phyloP scores from a whole-genome alignment of 139 green algal species.

The Tetraselmis striata region DNA sequence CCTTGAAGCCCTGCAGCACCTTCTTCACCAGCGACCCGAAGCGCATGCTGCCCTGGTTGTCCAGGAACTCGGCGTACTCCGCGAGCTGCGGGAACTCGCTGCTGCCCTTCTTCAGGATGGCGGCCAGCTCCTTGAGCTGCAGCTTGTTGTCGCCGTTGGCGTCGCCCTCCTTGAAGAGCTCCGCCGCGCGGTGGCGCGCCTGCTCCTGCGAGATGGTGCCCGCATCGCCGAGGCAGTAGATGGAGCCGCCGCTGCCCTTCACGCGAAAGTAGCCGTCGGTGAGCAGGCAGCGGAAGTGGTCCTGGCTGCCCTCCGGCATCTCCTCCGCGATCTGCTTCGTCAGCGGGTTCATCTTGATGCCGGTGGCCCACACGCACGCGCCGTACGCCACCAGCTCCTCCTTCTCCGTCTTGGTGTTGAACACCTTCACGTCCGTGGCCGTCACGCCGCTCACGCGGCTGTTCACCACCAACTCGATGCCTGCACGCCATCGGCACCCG shows the following conservation, averaged over 20 bases:
- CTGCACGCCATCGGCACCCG: too few relatives aligned
- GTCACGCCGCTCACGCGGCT: neutral
- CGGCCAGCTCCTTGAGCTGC: slow-evolving; percentile 37
- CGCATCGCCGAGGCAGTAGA: slow-evolving; percentile 81
- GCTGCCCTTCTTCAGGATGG: slow-evolving; percentile 43
- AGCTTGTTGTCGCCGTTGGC: neutral
- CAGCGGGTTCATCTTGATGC: slow-evolving; percentile 85
- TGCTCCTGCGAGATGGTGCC: slow-evolving; percentile 71
- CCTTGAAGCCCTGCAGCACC: slow-evolving; percentile 3
- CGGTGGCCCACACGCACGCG: slow-evolving; percentile 83
- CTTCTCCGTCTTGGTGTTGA: slow-evolving; percentile 18
- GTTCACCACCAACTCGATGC: slow-evolving; percentile 18
- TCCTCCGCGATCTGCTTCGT: slow-evolving; percentile 66
- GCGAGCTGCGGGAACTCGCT: slow-evolving; percentile 71
- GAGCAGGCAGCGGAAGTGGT: slow-evolving; percentile 74
- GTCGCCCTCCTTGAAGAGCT: slow-evolving; percentile 2
- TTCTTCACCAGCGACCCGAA: slow-evolving; percentile 27
- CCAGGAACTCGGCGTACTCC: slow-evolving; percentile 72
- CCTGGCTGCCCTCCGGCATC: slow-evolving; percentile 61
- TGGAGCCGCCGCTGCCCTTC: slow-evolving; percentile 65
- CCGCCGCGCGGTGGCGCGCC: neutral
- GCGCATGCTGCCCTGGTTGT: slow-evolving; percentile 26
- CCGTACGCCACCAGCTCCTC: slow-evolving; percentile 72
- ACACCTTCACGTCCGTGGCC: slow-evolving; percentile 7
- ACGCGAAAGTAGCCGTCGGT: slow-evolving; percentile 76